Percentiles rank a stretch among this genome's conserved stretches.
Evolutionary conservation across 495 filamentous ascomycete genomes (phyloP).

Genomic region (Podospora australis): DNA sequence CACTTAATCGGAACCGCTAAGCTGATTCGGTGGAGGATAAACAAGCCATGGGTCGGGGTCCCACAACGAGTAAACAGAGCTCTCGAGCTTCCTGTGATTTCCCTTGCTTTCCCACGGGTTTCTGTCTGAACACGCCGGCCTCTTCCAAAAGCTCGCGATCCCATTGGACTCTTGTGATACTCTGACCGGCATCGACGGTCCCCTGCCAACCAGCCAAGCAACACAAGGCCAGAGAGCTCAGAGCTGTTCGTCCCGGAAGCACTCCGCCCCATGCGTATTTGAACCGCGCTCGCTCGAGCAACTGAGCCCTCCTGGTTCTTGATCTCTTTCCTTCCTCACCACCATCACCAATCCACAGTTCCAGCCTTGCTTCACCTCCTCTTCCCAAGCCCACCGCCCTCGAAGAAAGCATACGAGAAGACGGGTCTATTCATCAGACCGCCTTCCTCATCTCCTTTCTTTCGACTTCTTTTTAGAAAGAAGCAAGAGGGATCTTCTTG

Average conservation of each 20-base stretch:
- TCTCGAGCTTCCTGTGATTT: conserved; percentile 3
- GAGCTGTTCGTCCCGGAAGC: conserved; percentile 8
- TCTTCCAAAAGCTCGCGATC: no score
- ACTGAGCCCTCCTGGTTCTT: conserved; percentile 14
- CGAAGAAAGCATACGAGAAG: conserved; percentile 28
- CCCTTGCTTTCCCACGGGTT: background rate
- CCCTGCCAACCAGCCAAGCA: conserved; percentile 22
- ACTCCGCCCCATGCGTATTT: conserved; percentile 28
- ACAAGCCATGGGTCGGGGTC: background rate
- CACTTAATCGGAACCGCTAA: background rate
- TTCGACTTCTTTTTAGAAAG: conserved; percentile 51
- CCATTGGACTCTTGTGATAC: conserved; percentile 3
- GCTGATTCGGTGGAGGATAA: background rate
- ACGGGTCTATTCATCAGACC: conserved; percentile 29
- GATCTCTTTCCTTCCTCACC: conserved; percentile 16
- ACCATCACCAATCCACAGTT: background rate
- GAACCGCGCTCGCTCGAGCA: conserved; percentile 27
- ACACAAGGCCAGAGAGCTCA: background rate
- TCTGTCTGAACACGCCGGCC: background rate
- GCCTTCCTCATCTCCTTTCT: conserved; percentile 29
- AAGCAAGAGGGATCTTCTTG: conserved; percentile 86
- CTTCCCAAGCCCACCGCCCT: conserved; percentile 20
- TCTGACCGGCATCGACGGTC: conserved; percentile 7
- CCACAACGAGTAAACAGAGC: background rate
- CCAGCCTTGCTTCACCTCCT: background rate